Base-by-base conservation (phyloP, 371 early-diverging fungal genomes). In the Batkoa obscura region DNA sequence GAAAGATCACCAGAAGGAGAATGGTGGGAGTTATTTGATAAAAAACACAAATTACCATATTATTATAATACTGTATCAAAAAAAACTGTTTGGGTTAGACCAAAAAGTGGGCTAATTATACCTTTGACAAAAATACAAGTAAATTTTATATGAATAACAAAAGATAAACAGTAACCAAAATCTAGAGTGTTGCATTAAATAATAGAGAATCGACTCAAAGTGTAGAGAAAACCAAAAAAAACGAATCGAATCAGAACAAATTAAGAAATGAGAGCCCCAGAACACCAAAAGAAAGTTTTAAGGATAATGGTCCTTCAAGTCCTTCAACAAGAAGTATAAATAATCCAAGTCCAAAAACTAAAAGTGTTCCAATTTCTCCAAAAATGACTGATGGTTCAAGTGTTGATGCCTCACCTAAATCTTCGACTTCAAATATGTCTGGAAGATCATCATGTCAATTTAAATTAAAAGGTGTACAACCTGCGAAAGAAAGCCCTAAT, bases 11-110 rank as follows among this genome's bases (percentile, higher is more conserved):
- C 83, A 15, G 74, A 73, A 36, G 81, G 80, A 58, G 92, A 92
- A 60, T 95, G 92, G 90, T 93, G 93, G 93, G 90, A 92, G 69
- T 73, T 93, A 38, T 80, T 80, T 62, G 93, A 94, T 66, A 84
- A 90, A 36, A 71, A 75, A 43, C 76, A 84, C 56, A 76, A 81
- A 43, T 65, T 84, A 43, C 80, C 80, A 3, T 94, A 91, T 66
- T 93, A 86, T 65, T 93, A 90, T 72, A 84, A 90, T 67, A 80
- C 90, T 2, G 68, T 69, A 51, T 83, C 88, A 0, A 78, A 80
- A 31, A 68, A 79, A 52, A 89, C 92, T 9, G 88, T 86, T 62
- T 95, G 95, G 95, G 62, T 73, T 42, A 69, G 76, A 50, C 95
- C 95, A 34, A 69, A 68, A n/a, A 65, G 66, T 47, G 80, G 83